Evolutionary conservation across 345 rosid species (phyloP).

Genomic region (Eucalyptus marginata): DNA sequence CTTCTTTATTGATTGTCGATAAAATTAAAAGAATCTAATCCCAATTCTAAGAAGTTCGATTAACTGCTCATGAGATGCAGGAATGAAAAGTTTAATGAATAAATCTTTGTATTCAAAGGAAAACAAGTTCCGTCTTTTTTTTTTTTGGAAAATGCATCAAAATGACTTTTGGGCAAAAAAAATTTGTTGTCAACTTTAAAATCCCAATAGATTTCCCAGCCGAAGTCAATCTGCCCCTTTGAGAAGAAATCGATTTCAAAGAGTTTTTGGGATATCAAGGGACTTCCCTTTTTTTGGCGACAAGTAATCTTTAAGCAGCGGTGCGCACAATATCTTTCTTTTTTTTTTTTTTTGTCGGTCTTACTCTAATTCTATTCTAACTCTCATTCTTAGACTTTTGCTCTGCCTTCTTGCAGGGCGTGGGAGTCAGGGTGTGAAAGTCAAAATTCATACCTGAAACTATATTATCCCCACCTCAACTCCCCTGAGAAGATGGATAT

Average conservation of each 20-base stretch:
- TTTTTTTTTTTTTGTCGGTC: no score
- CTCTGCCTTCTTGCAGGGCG: no score
- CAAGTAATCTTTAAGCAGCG: neutral
- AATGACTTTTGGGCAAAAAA: neutral
- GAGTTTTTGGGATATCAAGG: neutral
- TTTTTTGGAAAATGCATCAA: neutral
- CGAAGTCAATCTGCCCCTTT: neutral
- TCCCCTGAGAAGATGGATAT: no score
- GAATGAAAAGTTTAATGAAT: neutral
- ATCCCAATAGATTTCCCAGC: neutral
- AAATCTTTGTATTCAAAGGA: neutral
- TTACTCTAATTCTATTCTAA: no score
- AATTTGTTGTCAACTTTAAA: neutral
- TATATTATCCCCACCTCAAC: no score
- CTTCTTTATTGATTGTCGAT: neutral
- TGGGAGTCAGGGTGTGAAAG: no score
- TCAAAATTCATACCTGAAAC: no score
- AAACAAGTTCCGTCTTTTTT: neutral
- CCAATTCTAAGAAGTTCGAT: neutral
- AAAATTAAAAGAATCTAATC: neutral
- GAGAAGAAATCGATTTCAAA: neutral
- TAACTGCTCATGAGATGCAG: neutral
- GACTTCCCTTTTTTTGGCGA: neutral
- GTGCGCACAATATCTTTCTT: neutral
- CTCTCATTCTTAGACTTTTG: no score